These are phyloP conservation scores for Zymoseptoria brevis DNA, from an alignment of 2,329 filamentous ascomycete genomes.

Conservation along the genomic window DNA sequence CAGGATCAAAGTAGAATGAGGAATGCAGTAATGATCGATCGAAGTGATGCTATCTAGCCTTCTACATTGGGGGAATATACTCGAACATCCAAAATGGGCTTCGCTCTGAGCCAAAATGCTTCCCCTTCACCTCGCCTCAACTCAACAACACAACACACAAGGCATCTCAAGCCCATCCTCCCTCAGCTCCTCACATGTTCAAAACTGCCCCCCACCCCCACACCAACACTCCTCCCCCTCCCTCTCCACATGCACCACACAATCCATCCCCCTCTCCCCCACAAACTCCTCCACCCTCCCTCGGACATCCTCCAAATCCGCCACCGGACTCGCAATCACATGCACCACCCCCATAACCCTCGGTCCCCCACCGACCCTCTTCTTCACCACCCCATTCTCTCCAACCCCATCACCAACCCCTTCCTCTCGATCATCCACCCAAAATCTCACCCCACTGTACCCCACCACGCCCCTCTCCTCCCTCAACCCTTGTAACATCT, in stretches of 20 bases:
- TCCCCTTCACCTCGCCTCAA: too few relatives aligned
- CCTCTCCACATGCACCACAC: slow-evolving; percentile 79
- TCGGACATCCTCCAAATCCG: slow-evolving; percentile 74
- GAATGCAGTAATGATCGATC: too few relatives aligned
- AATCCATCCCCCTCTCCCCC: slow-evolving; percentile 62
- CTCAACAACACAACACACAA: too few relatives aligned
- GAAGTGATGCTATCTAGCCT: too few relatives aligned
- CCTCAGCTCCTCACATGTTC: not conserved
- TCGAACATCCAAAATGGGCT: too few relatives aligned
- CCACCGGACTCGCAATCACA: slow-evolving; percentile 63
- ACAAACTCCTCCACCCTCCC: slow-evolving; percentile 68
- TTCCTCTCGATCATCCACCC: slow-evolving; percentile 64
- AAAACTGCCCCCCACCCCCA: slow-evolving; percentile 22
- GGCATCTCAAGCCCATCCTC: too few relatives aligned
- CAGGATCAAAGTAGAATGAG: too few relatives aligned
- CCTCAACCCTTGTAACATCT: slow-evolving; percentile 74
- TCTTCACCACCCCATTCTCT: slow-evolving; percentile 74
- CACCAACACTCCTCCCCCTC: slow-evolving; percentile 68
- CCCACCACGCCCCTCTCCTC: slow-evolving; percentile 75
- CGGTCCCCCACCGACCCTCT: slow-evolving; percentile 26
- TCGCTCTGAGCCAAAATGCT: too few relatives aligned
- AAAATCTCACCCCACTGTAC: slow-evolving; percentile 84
- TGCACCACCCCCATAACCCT: slow-evolving; percentile 78
- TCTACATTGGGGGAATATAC: too few relatives aligned
- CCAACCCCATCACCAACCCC: slow-evolving; percentile 33